phyloP scores from a whole-genome alignment of 129 eudicot genomes.

The Kitagawia praeruptora region DNA sequence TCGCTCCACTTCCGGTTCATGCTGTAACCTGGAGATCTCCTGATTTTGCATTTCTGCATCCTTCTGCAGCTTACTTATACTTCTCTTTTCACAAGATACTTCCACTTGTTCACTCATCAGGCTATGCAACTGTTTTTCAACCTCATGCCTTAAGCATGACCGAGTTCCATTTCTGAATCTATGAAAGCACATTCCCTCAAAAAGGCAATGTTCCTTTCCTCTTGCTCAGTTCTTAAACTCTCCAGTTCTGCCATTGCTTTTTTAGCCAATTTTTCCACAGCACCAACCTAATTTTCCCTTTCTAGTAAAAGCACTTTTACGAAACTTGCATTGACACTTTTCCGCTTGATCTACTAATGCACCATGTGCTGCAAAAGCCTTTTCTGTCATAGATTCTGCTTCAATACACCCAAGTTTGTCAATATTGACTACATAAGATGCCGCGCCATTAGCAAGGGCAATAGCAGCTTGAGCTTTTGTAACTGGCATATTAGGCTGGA shows the following conservation, averaged over 20 bases:
- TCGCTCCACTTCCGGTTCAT: constrained; percentile 88
- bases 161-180: constrained; percentile 91
- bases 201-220: constrained; percentile 51
- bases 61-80: constrained; percentile 48
- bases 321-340: constrained; percentile 57
- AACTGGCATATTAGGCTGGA: constrained; percentile 93
- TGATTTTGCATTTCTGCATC: constrained; percentile 77
- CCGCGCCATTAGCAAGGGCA: constrained; percentile 83
- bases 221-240: constrained; percentile 52
- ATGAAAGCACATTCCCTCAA: constrained; percentile 74
- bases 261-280: constrained; percentile 68
- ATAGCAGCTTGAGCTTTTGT: constrained; percentile 92
- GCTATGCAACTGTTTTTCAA: constrained; percentile 70
- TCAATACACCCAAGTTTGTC: constrained; percentile 93
- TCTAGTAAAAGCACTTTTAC: constrained; percentile 64
- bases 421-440: constrained; percentile 63
- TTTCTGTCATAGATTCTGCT: constrained; percentile 91
- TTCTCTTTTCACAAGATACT: constrained; percentile 79
- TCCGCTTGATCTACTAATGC: constrained; percentile 80
- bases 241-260: constrained; percentile 65
- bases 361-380: constrained; percentile 78
- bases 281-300: constrained; percentile 61
- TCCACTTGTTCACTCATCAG: constrained; percentile 67
- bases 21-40: constrained; percentile 66
- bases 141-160: constrained; percentile 62